phyloP scores from a whole-genome alignment of 192 early-diverging fungal genomes.

The Backusella tarrabulga region DNA sequence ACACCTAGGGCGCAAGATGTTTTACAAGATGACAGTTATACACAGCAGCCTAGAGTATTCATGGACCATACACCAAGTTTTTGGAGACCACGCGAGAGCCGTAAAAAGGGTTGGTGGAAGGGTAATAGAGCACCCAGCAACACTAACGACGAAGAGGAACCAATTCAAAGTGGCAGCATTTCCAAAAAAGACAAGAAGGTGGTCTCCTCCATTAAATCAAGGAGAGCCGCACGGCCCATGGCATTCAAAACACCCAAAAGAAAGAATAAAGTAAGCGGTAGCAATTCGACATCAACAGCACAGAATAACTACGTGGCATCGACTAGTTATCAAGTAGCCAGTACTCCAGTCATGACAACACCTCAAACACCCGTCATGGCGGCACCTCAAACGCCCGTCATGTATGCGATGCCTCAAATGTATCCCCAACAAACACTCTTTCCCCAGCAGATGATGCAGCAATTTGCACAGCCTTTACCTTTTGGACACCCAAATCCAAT shows the following conservation, averaged over 20 bases:
- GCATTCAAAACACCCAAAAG: background rate
- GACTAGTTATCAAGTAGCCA: background rate
- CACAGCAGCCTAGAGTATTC: background rate
- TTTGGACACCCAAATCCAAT: background rate
- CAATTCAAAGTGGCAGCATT: background rate
- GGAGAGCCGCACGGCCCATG: background rate
- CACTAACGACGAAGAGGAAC: background rate
- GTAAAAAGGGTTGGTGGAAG: background rate
- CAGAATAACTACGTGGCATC: background rate
- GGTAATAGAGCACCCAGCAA: background rate
- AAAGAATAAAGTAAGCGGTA: background rate
- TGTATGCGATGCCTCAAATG: conserved; percentile 2
- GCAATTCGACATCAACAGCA: background rate
- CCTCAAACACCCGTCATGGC: background rate
- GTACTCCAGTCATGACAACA: background rate
- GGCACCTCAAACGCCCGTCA: background rate
- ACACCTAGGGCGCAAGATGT: background rate
- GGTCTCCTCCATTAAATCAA: background rate
- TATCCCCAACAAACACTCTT: background rate
- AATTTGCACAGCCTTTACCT: background rate
- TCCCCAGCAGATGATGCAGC: background rate
- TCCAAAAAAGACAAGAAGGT: background rate
- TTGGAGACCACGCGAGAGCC: background rate
- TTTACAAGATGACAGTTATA: background rate
- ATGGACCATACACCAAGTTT: background rate